Evolutionary conservation across 2,329 filamentous ascomycete genomes (phyloP), one percentile per base, ranked within the genome.

Genomic region (Neonectria neomacrospora): DNA sequence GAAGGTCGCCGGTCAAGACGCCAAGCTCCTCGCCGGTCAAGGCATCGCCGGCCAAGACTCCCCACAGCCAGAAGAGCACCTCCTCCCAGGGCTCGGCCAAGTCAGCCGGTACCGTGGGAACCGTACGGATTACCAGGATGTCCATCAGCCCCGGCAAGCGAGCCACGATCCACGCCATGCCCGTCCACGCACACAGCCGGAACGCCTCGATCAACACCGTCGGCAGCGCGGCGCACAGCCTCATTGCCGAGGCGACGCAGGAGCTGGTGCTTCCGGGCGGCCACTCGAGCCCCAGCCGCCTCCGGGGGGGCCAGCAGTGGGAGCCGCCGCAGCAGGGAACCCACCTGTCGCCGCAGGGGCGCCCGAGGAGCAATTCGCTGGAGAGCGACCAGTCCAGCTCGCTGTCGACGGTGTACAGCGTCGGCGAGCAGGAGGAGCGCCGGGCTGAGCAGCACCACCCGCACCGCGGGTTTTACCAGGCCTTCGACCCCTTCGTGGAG

Each of bases 381-480:
- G 76, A 79, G 4, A 86, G 82, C 64, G 78, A 83, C 9, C 75
- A 79, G 14, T 86, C 84, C 0, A 87, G 84, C 41, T 82, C 84
- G 2, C 76, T 88, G 5, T 88, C 86, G 4, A 88, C 86, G 0
- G 73, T 88, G 5, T 86, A 87, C 65, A 87, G 85, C 61, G 83
- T 82, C 51, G 83, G 85, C 30, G 84, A 86, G 56, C 76, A 78
- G 1, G 79, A 82, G 9, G 79, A 81, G 7, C 75, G 75, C 18
- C 61, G 55, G 8, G 47, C 26, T 2, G 67, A 72, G 3, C 54
- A 65, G 16, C 48, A 20, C 1, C 20, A 9, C 12, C 9, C 56
- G 10, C 20, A n/a, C 3, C 51, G 30, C 10, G n/a, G n/a, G 6
- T 22, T 12, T 10, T 62, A 30, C 42, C 66, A 39, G 16, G 28